Conservation (phyloP, 495 filamentous ascomycete species). For the Pseudevernia furfuracea region DNA sequence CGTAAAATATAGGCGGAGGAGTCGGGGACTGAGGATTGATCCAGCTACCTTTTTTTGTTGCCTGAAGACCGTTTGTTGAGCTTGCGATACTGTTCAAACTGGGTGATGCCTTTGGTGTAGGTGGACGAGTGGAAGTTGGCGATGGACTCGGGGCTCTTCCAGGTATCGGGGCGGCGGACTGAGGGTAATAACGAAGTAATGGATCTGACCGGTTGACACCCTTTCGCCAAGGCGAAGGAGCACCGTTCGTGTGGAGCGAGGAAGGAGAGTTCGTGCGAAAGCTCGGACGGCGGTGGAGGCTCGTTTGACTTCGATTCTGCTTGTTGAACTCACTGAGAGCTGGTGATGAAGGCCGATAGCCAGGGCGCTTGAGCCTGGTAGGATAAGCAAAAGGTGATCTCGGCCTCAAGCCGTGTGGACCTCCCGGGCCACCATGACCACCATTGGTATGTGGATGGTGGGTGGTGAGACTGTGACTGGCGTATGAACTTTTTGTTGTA, state of each 20-base stretch:
- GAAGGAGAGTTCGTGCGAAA: conserved; percentile 22
- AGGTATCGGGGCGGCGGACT: neutral
- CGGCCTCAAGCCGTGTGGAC: conserved; percentile 39
- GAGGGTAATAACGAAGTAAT: conserved; percentile 17
- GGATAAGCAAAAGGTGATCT: conserved; percentile 58
- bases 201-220: conserved; percentile 23
- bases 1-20: conserved; percentile 26
- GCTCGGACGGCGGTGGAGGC: conserved; percentile 15
- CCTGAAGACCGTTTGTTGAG: conserved; percentile 10
- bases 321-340: conserved; percentile 37
- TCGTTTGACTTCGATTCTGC: conserved; percentile 2
- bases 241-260: conserved; percentile 18
- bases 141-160: conserved; percentile 10
- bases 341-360: conserved; percentile 56
- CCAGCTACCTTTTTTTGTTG: conserved; percentile 2
- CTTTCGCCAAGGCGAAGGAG: conserved; percentile 18
- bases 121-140: conserved; percentile 12
- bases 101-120: conserved; percentile 11
- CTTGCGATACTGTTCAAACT: conserved; percentile 16
- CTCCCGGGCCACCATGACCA: conserved; percentile 9
- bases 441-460: conserved; percentile 16
- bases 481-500: conserved; percentile 19
- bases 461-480: conserved; percentile 18
- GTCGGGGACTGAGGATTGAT: conserved; percentile 10
- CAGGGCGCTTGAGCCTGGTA: conserved; percentile 55